A percentile compares a stretch with the other conserved stretches of the same genome.
These are phyloP conservation scores for Aspergillus transmontanensis DNA, from an alignment of 2,329 filamentous ascomycete genomes.

Conservation along the genomic window DNA sequence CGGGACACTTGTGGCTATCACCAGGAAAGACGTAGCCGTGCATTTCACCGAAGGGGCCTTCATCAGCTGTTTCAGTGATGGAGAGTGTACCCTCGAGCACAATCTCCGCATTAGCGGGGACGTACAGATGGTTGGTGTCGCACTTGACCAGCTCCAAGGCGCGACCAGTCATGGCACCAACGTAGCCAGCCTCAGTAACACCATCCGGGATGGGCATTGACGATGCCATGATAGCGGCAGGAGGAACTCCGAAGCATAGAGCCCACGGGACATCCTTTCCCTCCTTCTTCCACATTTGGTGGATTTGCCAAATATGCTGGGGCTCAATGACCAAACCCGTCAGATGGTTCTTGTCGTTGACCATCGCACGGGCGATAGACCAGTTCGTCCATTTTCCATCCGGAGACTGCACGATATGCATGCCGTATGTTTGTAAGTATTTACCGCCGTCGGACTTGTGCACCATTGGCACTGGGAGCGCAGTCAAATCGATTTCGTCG, in stretches of 20 bases:
- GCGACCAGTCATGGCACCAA: constrained; percentile 50
- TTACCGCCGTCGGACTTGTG: constrained; percentile 53
- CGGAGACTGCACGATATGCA: constrained; percentile 51
- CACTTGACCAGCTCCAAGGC: constrained; percentile 55
- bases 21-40: constrained; percentile 50
- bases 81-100: constrained; percentile 55
- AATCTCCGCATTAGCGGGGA: constrained; percentile 56
- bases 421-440: constrained; percentile 55
- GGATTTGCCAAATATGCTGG: constrained; percentile 53
- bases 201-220: constrained; percentile 55
- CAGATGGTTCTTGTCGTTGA: constrained; percentile 47
- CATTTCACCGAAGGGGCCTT: constrained; percentile 56
- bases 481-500: constrained; percentile 47
- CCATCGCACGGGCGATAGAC: constrained; percentile 48
- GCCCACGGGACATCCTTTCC: constrained; percentile 53
- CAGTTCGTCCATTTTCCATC: constrained; percentile 50
- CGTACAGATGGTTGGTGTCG: constrained; percentile 52
- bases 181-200: constrained; percentile 52
- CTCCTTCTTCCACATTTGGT: constrained; percentile 50
- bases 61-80: constrained; percentile 43
- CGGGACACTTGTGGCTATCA: constrained; percentile 41
- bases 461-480: constrained; percentile 46
- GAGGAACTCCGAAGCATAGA: constrained; percentile 52
- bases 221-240: constrained; percentile 52
- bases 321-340: constrained; percentile 47